These are phyloP conservation scores for Corynespora cassiicola DNA, from an alignment of 2,329 filamentous ascomycete species.

Conservation along the genomic window DNA sequence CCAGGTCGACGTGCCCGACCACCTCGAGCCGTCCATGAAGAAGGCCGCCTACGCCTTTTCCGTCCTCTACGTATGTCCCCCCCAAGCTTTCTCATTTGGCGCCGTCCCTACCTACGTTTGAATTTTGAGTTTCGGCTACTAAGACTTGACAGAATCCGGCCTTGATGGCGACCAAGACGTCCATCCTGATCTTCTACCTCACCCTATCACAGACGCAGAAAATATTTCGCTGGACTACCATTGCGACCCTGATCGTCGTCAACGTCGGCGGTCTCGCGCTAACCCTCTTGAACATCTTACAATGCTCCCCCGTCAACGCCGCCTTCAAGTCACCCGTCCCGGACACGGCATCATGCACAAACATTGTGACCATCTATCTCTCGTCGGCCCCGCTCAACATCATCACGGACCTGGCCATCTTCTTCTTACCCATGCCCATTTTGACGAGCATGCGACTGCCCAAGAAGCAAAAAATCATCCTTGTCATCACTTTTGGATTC, in stretches of 20 bases:
- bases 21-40: constrained; percentile 61
- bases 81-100: constrained; percentile 6
- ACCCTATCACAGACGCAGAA: constrained; percentile 80
- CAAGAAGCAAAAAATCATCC: constrained; percentile 82
- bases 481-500: constrained; percentile 84
- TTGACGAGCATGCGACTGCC: constrained; percentile 86
- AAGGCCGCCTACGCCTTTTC: constrained; percentile 66
- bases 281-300: constrained; percentile 86
- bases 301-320: constrained; percentile 77
- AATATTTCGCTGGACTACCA: constrained; percentile 82
- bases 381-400: constrained; percentile 89
- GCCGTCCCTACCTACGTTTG: constrained; percentile 3
- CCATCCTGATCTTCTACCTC: constrained; percentile 90
- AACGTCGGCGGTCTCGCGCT: constrained; percentile 79
- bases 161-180: constrained; percentile 89
- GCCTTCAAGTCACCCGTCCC: constrained; percentile 65
- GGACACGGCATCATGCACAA: constrained; percentile 59
- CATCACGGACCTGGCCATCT: constrained; percentile 85
- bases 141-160: constrained; percentile 73
- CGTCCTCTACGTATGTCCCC: constrained; percentile 64
- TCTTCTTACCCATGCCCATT: constrained; percentile 87
- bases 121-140: too few species aligned
- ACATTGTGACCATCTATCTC: constrained; percentile 70
- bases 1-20: constrained; percentile 63
- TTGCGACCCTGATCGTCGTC: constrained; percentile 76